These are phyloP conservation scores for Bondarzewia mesenterica DNA, from an alignment of 1,284 basidiomycete genomes.

Conservation along the genomic window DNA sequence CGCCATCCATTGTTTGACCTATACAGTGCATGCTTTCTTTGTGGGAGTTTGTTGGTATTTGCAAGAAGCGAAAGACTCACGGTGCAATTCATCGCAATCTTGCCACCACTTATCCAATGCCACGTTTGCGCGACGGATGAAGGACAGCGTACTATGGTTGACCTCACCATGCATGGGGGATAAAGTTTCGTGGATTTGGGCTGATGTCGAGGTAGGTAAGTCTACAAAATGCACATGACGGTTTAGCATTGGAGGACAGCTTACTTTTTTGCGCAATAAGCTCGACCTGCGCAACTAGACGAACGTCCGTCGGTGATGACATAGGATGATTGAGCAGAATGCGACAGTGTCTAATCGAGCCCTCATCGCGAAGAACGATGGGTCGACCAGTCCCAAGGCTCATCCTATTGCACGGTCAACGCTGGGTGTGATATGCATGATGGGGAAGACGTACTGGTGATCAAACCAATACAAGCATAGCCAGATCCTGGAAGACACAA, in stretches of 20 bases:
- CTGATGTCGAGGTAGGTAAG: slow-evolving; percentile 29
- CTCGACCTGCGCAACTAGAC: slow-evolving; percentile 82
- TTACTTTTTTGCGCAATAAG: slow-evolving; percentile 86
- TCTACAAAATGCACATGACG: no score
- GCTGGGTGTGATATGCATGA: slow-evolving; percentile 14
- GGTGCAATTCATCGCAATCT: slow-evolving; percentile 79
- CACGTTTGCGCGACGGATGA: slow-evolving; percentile 78
- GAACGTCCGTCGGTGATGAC: slow-evolving; percentile 82
- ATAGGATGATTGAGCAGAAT: slow-evolving; percentile 77
- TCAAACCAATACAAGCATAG: slow-evolving; percentile 91
- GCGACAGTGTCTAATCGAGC: slow-evolving; percentile 78
- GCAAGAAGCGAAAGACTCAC: slow-evolving; percentile 29
- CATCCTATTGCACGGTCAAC: slow-evolving; percentile 45
- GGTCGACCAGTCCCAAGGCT: slow-evolving; percentile 87
- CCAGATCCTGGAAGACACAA: slow-evolving; percentile 90
- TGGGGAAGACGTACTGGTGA: slow-evolving; percentile 57
- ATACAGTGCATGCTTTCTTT: no score
- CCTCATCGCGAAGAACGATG: slow-evolving; percentile 82
- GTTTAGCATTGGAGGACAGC: slow-evolving; percentile 10
- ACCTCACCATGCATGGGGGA: slow-evolving; percentile 82
- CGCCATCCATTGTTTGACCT: slow-evolving; percentile 78
- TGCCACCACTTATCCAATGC: slow-evolving; percentile 86
- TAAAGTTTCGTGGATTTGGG: slow-evolving; percentile 85
- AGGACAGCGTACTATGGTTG: slow-evolving; percentile 75
- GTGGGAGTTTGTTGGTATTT: no score